Percentiles rank a stretch among this genome's conserved stretches.
phyloP scores from a whole-genome alignment of 495 filamentous ascomycete species.

The Jackrogersella minutella region DNA sequence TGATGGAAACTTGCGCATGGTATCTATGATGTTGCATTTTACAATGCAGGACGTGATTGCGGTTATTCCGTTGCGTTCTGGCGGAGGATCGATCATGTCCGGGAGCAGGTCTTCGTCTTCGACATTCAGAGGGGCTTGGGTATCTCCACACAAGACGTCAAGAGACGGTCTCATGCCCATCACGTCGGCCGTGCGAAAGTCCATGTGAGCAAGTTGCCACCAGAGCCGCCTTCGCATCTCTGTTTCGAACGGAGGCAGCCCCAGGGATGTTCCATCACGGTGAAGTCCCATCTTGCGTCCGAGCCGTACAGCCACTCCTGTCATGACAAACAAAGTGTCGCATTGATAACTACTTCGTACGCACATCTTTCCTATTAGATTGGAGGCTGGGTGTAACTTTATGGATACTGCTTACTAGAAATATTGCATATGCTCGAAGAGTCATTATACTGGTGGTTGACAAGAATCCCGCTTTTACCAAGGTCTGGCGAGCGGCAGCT shows the following conservation, averaged over 20 bases:
- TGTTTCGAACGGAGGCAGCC: conserved; percentile 49
- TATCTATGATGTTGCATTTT: conserved; percentile 37
- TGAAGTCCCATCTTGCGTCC: conserved; percentile 61
- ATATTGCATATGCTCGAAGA: conserved; percentile 29
- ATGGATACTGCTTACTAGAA: conserved; percentile 13
- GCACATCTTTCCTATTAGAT: conserved; percentile 47
- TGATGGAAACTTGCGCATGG: not conserved
- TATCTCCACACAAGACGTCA: conserved; percentile 21
- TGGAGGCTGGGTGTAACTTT: not conserved
- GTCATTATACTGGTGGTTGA: conserved; percentile 25
- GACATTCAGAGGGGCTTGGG: conserved; percentile 48
- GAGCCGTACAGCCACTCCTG: conserved; percentile 57
- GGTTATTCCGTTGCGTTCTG: conserved; percentile 32
- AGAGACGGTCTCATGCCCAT: conserved; percentile 65
- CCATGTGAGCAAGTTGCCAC: conserved; percentile 45
- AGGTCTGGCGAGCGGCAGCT: conserved; percentile 53
- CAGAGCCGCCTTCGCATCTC: conserved; percentile 51
- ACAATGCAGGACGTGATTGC: conserved; percentile 23
- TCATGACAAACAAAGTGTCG: conserved; percentile 55
- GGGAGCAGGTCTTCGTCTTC: conserved; percentile 51
- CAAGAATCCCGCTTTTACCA: conserved; percentile 56
- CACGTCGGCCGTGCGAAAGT: conserved; percentile 54
- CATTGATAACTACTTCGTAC: conserved; percentile 53
- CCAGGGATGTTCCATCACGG: conserved; percentile 53
- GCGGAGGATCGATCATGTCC: conserved; percentile 36